phyloP scores from a whole-genome alignment of 2,329 filamentous ascomycete genomes.

The Hirsutella thompsonii region DNA sequence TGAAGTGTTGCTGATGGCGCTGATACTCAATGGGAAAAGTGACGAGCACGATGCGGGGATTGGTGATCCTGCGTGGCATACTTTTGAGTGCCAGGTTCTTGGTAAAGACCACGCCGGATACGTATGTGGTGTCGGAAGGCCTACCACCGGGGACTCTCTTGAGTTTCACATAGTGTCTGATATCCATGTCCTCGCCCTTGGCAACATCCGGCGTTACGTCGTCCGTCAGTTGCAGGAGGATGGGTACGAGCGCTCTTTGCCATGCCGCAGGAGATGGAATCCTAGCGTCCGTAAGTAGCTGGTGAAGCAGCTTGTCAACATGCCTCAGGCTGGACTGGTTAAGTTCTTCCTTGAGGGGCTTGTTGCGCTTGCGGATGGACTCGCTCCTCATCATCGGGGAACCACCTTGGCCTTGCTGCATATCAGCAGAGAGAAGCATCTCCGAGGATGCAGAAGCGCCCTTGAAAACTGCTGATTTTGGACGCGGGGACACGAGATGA shows the following conservation, averaged over 20 bases:
- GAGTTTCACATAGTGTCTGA: slow-evolving; percentile 91
- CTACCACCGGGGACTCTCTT: slow-evolving; percentile 90
- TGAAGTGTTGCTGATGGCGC: slow-evolving; percentile 76
- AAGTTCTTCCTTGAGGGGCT: slow-evolving; percentile 65
- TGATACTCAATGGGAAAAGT: slow-evolving; percentile 96
- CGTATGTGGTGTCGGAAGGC: slow-evolving; percentile 87
- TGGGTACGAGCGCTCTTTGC: slow-evolving; percentile 84
- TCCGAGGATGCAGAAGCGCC: slow-evolving; percentile 40
- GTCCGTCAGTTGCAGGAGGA: slow-evolving; percentile 80
- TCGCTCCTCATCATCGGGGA: slow-evolving; percentile 59
- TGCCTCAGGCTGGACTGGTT: slow-evolving; percentile 82
- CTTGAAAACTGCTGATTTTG: slow-evolving; percentile 44
- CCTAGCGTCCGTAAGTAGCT: slow-evolving; percentile 65
- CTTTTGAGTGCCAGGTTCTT: slow-evolving; percentile 95
- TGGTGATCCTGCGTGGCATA: slow-evolving; percentile 77
- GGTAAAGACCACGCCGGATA: slow-evolving; percentile 92
- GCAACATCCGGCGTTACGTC: slow-evolving; percentile 91
- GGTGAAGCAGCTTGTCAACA: slow-evolving; percentile 71
- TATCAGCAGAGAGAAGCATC: slow-evolving; percentile 34
- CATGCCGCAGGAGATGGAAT: slow-evolving; percentile 65
- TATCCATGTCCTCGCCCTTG: slow-evolving; percentile 88
- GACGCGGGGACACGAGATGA: slow-evolving; percentile 61
- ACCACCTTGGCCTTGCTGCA: slow-evolving; percentile 23
- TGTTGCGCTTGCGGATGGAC: slow-evolving; percentile 64
- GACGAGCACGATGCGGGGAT: slow-evolving; percentile 81